Conservation (phyloP, 768 basidiomycete species). For the Mycena venus region DNA sequence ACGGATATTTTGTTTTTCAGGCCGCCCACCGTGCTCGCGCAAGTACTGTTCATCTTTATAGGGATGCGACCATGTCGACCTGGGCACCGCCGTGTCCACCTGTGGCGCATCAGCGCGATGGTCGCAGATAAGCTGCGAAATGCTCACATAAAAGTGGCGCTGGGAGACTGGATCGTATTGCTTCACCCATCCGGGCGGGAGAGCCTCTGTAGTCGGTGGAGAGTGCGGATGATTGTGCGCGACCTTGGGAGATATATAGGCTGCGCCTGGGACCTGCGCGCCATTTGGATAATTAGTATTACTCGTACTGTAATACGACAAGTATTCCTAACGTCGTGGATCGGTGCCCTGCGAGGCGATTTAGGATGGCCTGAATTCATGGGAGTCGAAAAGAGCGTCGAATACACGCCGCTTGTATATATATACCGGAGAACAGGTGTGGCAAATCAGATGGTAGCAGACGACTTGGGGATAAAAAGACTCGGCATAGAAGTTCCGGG, state of each 20-base stretch:
- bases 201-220: constrained; percentile 12
- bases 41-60: constrained; percentile 33
- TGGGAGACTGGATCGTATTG: constrained; percentile 28
- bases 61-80: constrained; percentile 34
- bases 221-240: background rate
- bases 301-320: background rate
- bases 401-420: background rate
- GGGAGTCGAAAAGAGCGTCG: background rate
- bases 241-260: background rate
- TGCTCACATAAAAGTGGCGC: constrained; percentile 31
- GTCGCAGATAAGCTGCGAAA: background rate
- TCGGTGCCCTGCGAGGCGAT: background rate
- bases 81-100: constrained; percentile 30
- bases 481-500: constrained; percentile 7
- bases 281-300: background rate
- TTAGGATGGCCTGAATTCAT: constrained; percentile 2
- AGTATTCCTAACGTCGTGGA: constrained; percentile 1
- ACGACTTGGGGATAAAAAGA: background rate
- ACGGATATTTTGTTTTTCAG: constrained; percentile 26
- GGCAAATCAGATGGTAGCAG: constrained; percentile 21
- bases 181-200: constrained; percentile 33
- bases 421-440: constrained; percentile 3
- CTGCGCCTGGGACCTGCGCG: background rate
- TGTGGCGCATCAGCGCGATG: constrained; percentile 11
- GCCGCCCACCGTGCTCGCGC: constrained; percentile 29